A percentile compares a stretch with the other conserved stretches of the same genome.
These are phyloP conservation scores for Microbotryomycetes sp. DNA, from an alignment of 1,284 basidiomycete species.

Conservation along the genomic window DNA sequence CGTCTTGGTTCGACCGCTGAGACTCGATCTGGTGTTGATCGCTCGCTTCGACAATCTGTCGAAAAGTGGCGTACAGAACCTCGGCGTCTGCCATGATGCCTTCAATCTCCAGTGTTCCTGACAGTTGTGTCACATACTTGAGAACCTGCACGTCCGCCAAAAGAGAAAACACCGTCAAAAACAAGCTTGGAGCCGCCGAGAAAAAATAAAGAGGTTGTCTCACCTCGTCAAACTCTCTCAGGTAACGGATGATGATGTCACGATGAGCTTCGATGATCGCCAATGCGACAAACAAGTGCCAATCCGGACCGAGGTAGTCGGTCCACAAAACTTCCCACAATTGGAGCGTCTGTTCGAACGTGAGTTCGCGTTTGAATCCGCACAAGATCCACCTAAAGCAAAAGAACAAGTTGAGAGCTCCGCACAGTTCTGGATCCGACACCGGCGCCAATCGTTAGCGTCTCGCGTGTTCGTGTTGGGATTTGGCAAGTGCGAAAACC, in stretches of 20 bases:
- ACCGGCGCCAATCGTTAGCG: no score
- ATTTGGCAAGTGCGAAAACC: conserved; percentile 24
- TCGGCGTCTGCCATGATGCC: conserved; percentile 86
- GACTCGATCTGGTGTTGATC: conserved; percentile 16
- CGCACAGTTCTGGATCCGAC: conserved; percentile 73
- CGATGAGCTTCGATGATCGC: conserved; percentile 89
- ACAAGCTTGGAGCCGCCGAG: neutral
- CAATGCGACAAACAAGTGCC: conserved; percentile 89
- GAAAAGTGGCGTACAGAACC: conserved; percentile 78
- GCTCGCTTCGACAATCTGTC: conserved; percentile 47
- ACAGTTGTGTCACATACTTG: conserved; percentile 47
- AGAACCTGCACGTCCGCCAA: conserved; percentile 61
- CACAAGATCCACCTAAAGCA: conserved; percentile 68
- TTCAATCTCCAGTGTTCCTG: conserved; percentile 80
- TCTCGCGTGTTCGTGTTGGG: no score
- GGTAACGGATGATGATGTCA: conserved; percentile 85
- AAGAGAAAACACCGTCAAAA: conserved; percentile 53
- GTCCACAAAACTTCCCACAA: conserved; percentile 95
- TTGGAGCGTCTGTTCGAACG: conserved; percentile 75
- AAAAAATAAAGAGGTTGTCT: neutral
- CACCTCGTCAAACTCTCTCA: conserved; percentile 59
- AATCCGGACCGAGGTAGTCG: conserved; percentile 75
- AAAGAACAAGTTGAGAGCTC: conserved; percentile 92
- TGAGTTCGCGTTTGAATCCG: conserved; percentile 90
- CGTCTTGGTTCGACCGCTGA: neutral